These are phyloP conservation scores for Globisporangium megalacanthum DNA, from an alignment of 352 stramenopile genomes.

Conservation along the genomic window DNA sequence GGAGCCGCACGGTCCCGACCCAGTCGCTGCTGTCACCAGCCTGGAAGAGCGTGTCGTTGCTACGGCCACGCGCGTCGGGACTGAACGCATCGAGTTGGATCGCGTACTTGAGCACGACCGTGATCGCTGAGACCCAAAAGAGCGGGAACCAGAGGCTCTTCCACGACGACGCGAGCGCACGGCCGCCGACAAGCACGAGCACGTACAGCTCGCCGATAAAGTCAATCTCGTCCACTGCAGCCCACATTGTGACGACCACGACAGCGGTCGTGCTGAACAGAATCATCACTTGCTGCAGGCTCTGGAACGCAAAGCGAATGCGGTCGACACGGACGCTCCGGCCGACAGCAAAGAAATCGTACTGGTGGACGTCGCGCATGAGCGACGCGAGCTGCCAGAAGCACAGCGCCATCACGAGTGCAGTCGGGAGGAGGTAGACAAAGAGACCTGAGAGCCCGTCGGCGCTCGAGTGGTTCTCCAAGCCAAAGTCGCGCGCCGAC, in stretches of 20 bases:
- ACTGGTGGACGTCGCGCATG: slow-evolving; percentile 52
- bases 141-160: slow-evolving; percentile 72
- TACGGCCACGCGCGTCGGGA: slow-evolving; percentile 13
- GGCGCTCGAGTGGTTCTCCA: slow-evolving; percentile 59
- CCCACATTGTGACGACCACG: slow-evolving; percentile 64
- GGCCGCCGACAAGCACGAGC: slow-evolving; percentile 47
- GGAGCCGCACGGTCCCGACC: slow-evolving; percentile 44
- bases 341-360: slow-evolving; percentile 59
- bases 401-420: slow-evolving; percentile 61
- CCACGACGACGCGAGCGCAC: slow-evolving; percentile 52
- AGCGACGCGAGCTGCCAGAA: slow-evolving; percentile 83
- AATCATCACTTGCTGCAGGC: slow-evolving; percentile 56
- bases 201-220: slow-evolving; percentile 66
- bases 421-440: slow-evolving; percentile 70
- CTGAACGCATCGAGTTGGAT: slow-evolving; percentile 65
- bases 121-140: slow-evolving; percentile 67
- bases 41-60: slow-evolving; percentile 27
- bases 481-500: slow-evolving; percentile 61
- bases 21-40: slow-evolving; percentile 49
- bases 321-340: slow-evolving; percentile 45
- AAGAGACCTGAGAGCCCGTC: slow-evolving; percentile 67
- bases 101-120: slow-evolving; percentile 52
- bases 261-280: slow-evolving; percentile 64
- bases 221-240: slow-evolving; percentile 53
- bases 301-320: slow-evolving; percentile 49